These are phyloP conservation scores for Skeletonema potamos DNA, from an alignment of 108 stramenopile species.

Conservation along the genomic window DNA sequence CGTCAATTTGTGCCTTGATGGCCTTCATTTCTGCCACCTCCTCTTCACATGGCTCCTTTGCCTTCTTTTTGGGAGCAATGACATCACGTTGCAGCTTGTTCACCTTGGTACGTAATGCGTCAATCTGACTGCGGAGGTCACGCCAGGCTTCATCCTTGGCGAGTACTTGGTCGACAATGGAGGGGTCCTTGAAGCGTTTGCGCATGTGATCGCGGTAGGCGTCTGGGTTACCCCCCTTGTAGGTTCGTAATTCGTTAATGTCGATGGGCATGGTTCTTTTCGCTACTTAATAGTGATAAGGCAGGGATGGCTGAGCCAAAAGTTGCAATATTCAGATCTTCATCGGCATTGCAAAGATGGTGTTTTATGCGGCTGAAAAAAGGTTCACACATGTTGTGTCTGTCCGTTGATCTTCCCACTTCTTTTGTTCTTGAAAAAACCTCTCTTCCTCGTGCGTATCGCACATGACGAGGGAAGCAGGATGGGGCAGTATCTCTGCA, in stretches of 20 bases:
- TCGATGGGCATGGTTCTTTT: conserved; percentile 79
- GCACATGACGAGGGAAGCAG: too few species aligned
- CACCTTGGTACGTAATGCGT: conserved; percentile 78
- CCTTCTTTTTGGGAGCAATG: conserved; percentile 94
- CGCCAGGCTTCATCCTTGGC: conserved; percentile 93
- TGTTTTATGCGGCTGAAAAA: neutral
- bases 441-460: too few species aligned
- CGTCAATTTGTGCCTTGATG: conserved; percentile 75
- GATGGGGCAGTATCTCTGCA: too few species aligned
- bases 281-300: neutral
- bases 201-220: conserved; percentile 81
- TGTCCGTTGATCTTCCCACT: neutral
- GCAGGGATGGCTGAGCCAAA: neutral
- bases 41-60: conserved; percentile 82
- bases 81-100: conserved; percentile 91
- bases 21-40: conserved; percentile 88
- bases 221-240: conserved; percentile 94
- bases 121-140: conserved; percentile 66
- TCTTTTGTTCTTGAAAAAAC: neutral
- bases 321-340: neutral
- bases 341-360: neutral
- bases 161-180: conserved; percentile 90
- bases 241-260: conserved; percentile 92
- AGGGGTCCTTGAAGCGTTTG: conserved; percentile 81
- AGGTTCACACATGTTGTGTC: too few species aligned